These are phyloP conservation scores for Trichoderma guizhouense DNA, from an alignment of 2,329 filamentous ascomycete species.

Conservation along the genomic window DNA sequence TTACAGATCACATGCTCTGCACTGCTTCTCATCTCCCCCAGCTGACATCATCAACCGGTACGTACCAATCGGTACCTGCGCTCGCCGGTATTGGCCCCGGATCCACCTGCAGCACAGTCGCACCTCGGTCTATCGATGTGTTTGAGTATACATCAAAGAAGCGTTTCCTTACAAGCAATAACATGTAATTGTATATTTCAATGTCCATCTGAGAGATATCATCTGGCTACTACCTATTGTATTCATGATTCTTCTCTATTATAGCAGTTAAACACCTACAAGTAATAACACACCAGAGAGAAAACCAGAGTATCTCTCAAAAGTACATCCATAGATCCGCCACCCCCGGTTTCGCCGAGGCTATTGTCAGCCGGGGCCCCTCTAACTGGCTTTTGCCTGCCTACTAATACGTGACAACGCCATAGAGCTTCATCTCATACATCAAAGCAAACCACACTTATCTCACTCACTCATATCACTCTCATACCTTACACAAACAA, in stretches of 20 bases:
- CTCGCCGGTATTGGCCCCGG: neutral
- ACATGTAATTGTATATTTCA: neutral
- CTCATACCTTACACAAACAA: too few species aligned
- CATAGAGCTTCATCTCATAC: neutral
- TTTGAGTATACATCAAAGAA: neutral
- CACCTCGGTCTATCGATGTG: neutral
- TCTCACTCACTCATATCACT: neutral
- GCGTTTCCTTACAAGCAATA: neutral
- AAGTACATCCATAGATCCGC: neutral
- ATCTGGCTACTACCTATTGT: too few species aligned
- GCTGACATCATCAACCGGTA: neutral
- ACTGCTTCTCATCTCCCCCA: neutral
- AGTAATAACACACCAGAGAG: neutral
- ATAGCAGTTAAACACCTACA: neutral
- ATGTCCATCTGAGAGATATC: neutral
- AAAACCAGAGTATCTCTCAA: neutral
- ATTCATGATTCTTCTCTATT: too few species aligned
- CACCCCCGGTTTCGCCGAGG: conserved; percentile 20
- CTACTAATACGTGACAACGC: conserved; percentile 5
- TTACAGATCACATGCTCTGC: neutral
- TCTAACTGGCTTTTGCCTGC: neutral
- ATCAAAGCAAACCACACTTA: neutral
- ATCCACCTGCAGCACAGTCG: neutral
- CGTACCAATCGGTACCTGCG: neutral
- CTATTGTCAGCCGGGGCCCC: conserved; percentile 9